These are phyloP conservation scores for Monosporascus sp. DNA, from an alignment of 2,329 filamentous ascomycete genomes.

Conservation along the genomic window DNA sequence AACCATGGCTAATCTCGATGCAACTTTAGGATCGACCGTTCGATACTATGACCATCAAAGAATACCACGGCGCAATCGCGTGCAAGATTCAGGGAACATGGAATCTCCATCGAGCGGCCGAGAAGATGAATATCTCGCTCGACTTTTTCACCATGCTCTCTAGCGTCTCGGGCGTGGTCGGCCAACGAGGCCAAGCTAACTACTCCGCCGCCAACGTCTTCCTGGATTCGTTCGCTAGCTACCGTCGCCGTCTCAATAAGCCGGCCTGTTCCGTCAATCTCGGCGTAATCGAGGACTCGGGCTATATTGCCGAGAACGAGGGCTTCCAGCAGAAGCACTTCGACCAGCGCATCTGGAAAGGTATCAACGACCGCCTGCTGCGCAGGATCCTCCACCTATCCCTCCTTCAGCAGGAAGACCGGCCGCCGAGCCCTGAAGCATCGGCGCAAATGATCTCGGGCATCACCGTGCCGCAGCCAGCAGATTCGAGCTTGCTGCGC, in stretches of 20 bases:
- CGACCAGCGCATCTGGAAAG: conserved; percentile 10
- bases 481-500: conserved; percentile 14
- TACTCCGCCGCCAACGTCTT: conserved; percentile 38
- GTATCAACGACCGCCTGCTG: conserved; percentile 16
- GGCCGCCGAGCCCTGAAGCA: not conserved
- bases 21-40: conserved; percentile 13
- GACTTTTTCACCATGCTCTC: conserved; percentile 35
- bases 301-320: conserved; percentile 22
- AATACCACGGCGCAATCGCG: conserved; percentile 23
- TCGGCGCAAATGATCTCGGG: conserved; percentile 18
- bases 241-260: conserved; percentile 27
- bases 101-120: conserved; percentile 29
- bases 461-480: conserved; percentile 18
- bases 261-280: conserved; percentile 33
- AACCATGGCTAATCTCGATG: too few species aligned
- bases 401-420: conserved; percentile 14
- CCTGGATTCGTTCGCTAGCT: conserved; percentile 33
- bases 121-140: conserved; percentile 11
- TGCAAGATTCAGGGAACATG: conserved; percentile 33
- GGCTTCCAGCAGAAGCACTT: conserved; percentile 2
- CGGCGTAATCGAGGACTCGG: conserved; percentile 30
- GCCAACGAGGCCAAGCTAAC: conserved; percentile 33
- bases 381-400: conserved; percentile 13
- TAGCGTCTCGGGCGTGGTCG: conserved; percentile 29
- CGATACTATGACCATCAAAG: conserved; percentile 24